These are phyloP conservation scores for Diutina mesorugosa DNA, from an alignment of 1,139 yeast species.

Conservation along the genomic window DNA sequence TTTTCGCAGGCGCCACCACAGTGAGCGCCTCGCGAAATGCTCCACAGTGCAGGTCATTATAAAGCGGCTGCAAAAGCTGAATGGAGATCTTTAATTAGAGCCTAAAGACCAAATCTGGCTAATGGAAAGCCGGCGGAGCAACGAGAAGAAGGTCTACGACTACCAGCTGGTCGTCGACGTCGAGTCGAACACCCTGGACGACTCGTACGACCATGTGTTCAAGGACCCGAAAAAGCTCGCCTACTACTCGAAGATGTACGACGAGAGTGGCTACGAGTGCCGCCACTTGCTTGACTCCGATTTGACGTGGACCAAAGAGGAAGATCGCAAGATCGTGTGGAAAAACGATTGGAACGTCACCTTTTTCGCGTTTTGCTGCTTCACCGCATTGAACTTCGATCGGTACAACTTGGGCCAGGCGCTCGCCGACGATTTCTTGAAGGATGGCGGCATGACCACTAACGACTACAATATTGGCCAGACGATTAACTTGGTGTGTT, in stretches of 20 bases:
- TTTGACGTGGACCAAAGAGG: constrained; percentile 21
- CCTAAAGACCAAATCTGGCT: background rate
- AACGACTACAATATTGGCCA: constrained; percentile 19
- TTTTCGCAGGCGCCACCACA: background rate
- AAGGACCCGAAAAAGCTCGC: constrained; percentile 18
- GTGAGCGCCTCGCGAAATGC: background rate
- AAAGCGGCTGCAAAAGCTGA: background rate
- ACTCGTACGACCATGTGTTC: constrained; percentile 5
- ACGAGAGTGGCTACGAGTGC: constrained; percentile 19
- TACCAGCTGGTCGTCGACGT: background rate
- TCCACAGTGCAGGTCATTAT: background rate
- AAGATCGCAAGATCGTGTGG: constrained; percentile 16
- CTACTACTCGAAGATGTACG: constrained; percentile 18
- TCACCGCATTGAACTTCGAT: constrained; percentile 20
- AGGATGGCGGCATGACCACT: constrained; percentile 15
- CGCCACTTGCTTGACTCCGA: constrained; percentile 20
- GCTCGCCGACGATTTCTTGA: constrained; percentile 15
- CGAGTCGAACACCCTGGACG: background rate
- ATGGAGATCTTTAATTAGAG: too few species aligned
- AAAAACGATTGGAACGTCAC: constrained; percentile 19
- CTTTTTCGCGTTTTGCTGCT: constrained; percentile 18
- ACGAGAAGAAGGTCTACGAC: background rate
- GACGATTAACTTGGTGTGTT: constrained; percentile 19
- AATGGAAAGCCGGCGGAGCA: background rate
- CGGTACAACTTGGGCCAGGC: constrained; percentile 19